Percentiles rank a stretch among this genome's conserved stretches.
Conservation (phyloP, 2,329 filamentous ascomycete species). For the Pezicula carpinea region DNA sequence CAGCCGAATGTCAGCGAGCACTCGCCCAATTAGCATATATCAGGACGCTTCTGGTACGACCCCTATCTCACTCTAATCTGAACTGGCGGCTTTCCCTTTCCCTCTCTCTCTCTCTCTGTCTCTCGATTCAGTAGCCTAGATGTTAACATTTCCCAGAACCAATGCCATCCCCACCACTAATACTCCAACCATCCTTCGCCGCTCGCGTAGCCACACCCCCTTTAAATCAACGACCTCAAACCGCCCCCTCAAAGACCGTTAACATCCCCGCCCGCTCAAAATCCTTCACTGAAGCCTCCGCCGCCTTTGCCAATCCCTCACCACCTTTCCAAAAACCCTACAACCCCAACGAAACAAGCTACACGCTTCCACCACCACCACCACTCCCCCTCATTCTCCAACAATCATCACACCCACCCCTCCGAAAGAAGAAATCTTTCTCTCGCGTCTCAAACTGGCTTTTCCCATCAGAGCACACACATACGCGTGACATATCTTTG, state of each 20-base stretch:
- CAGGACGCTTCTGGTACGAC: constrained; percentile 20
- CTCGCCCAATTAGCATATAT: constrained; percentile 21
- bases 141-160: constrained; percentile 38
- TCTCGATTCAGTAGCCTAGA: too few relatives aligned
- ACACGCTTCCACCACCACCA: constrained; percentile 32
- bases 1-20: constrained; percentile 18
- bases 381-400: constrained; percentile 55
- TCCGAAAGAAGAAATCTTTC: constrained; percentile 65
- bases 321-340: constrained; percentile 3
- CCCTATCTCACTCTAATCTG: not conserved
- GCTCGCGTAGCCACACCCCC: constrained; percentile 28
- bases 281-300: constrained; percentile 28
- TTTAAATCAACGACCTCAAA: constrained; percentile 26
- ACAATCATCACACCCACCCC: constrained; percentile 40
- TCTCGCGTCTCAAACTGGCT: constrained; percentile 58
- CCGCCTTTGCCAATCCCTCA: constrained; percentile 13
- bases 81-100: not conserved
- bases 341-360: constrained; percentile 8
- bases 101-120: too few relatives aligned
- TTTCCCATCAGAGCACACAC: constrained; percentile 35
- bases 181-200: constrained; percentile 41
- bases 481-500: constrained; percentile 36
- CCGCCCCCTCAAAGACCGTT: constrained; percentile 30
- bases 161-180: constrained; percentile 48
- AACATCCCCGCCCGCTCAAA: constrained; percentile 29